Base-by-base conservation (phyloP, 2,329 filamentous ascomycete genomes). In the Fusarium irregulare region DNA sequence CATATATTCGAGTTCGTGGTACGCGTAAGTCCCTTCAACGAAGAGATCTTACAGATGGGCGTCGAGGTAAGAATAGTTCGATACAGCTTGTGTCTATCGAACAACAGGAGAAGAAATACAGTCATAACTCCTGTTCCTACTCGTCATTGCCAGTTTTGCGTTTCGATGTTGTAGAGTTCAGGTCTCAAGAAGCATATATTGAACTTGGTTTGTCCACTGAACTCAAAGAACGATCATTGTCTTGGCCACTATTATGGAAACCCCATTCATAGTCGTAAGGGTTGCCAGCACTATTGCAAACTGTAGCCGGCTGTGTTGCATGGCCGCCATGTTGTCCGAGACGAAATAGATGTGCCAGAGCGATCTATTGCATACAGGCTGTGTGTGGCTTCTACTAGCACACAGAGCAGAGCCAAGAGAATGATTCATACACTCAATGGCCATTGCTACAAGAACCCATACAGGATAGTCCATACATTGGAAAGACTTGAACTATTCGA, bases 351-450 rank as follows among this genome's bases (percentile, higher is more conserved):
- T n/a, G 18, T 37, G 10, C 34, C 34, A 37, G 34, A 37, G 34
- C 4, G 34, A 37, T 18, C 10, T 37, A 7, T 37, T 37, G 2
- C 11, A 37, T 7, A 7, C 4, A 11, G 16, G 10, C 2, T n/a
- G 18, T n/a, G 34, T 37, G 34, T 37, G 1, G 34, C 34, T 37
- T 37, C 3, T 7, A 37, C 18, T 18, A 37, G 2, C 34, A n/a
- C 3, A 37, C 10, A 12, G 18, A n/a, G 34, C 18, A 37, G 18
- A n/a, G 18, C 18, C 34, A 37, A 37, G 18, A 37, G 34, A n/a
- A n/a, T n/a, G 6, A 7, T 11, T 3, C 3, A n/a, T 37, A 4
- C 6, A 4, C 6, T n/a, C 18, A n/a, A 37, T 2, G 4, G 34
- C 10, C 18, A n/a, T 37, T n/a, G 18, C 34, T 37, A 4, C 10